Percentiles rank a stretch among this genome's conserved stretches.
These are phyloP conservation scores for Aegilops umbellulata DNA, from an alignment of 176 grass and related monocot species.

Conservation along the genomic window DNA sequence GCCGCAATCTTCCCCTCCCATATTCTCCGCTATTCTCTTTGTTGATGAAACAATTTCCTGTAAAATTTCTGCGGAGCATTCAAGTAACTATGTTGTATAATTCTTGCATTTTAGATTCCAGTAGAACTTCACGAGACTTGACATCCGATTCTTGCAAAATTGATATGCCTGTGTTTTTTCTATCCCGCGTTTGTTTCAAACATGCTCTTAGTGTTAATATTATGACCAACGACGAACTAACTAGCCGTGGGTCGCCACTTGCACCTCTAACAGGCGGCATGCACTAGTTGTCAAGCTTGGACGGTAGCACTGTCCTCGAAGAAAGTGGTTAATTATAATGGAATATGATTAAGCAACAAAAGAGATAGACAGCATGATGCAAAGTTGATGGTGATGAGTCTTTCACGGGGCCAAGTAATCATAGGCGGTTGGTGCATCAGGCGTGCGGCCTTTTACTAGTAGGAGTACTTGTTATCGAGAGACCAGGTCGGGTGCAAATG, in stretches of 20 bases:
- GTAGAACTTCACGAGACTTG: no score
- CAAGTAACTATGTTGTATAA: no score
- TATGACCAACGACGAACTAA: neutral
- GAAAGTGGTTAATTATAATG: constrained; percentile 21
- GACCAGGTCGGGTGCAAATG: neutral
- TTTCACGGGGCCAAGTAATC: neutral
- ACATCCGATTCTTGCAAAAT: no score
- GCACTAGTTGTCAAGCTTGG: constrained; percentile 12
- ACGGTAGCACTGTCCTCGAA: constrained; percentile 23
- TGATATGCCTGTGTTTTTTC: no score
- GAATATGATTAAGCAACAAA: constrained; percentile 21
- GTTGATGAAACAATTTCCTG: no score
- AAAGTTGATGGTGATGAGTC: constrained; percentile 18
- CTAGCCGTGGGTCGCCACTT: neutral
- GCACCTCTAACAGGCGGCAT: neutral
- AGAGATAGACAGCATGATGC: constrained; percentile 32
- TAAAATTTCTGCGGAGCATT: no score
- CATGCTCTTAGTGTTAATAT: neutral
- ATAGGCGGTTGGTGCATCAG: constrained; percentile 32
- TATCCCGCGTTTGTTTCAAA: no score
- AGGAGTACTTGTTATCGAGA: neutral
- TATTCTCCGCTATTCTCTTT: no score
- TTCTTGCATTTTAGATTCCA: no score
- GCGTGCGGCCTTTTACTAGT: constrained; percentile 20
- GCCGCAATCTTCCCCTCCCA: no score